These are phyloP conservation scores for Podaxis sp. DNA, from an alignment of 768 basidiomycete species.

Conservation along the genomic window DNA sequence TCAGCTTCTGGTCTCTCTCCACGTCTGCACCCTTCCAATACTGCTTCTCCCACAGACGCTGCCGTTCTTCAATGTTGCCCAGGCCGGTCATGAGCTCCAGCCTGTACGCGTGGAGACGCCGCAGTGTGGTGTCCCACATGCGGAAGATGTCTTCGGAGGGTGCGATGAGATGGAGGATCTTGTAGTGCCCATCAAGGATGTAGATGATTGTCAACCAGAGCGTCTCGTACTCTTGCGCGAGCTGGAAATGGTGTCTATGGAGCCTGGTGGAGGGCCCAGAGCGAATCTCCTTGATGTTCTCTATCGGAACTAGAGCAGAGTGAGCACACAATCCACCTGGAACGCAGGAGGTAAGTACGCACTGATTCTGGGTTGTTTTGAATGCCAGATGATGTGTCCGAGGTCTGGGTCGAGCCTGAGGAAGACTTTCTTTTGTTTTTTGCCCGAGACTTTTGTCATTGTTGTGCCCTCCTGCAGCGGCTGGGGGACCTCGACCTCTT, in stretches of 20 bases:
- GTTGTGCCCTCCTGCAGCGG: constrained; percentile 58
- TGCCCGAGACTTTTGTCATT: constrained; percentile 82
- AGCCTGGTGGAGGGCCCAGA: constrained; percentile 69
- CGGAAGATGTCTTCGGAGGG: constrained; percentile 45
- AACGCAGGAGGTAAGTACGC: constrained; percentile 29
- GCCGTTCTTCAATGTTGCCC: constrained; percentile 63
- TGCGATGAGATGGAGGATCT: constrained; percentile 82
- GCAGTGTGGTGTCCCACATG: constrained; percentile 64
- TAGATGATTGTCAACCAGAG: constrained; percentile 90
- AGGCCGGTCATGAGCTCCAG: constrained; percentile 72
- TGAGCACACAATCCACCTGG: not conserved
- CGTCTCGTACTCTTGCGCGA: constrained; percentile 61
- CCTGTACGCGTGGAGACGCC: constrained; percentile 62
- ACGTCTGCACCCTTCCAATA: constrained; percentile 78
- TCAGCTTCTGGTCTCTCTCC: constrained; percentile 53
- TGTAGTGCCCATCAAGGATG: constrained; percentile 72
- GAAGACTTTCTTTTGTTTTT: constrained; percentile 65
- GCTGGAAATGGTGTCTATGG: constrained; percentile 71
- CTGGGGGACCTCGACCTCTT: constrained; percentile 44
- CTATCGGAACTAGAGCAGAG: constrained; percentile 64
- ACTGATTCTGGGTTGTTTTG: constrained; percentile 62
- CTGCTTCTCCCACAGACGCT: constrained; percentile 78
- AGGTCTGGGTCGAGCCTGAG: constrained; percentile 77
- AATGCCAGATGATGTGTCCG: constrained; percentile 77
- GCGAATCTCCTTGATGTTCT: constrained; percentile 87